Evolutionary conservation across 192 early-diverging fungal species (phyloP), one percentile per base, ranked within the genome.

Genomic region (Coemansia sp.): DNA sequence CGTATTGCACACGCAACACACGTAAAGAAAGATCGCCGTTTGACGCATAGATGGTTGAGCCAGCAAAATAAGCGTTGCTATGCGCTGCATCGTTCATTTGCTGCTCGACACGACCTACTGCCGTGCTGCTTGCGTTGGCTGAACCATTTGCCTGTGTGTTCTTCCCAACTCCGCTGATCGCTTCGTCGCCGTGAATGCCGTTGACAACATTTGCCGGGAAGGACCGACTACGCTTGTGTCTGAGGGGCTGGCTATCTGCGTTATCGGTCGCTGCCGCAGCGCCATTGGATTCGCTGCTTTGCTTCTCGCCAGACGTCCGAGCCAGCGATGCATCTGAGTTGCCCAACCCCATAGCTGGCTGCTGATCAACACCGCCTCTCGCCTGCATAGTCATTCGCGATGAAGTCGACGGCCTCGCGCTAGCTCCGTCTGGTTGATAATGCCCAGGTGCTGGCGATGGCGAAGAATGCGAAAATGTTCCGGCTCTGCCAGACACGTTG

Each of bases 181-280:
- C 46, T 26, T 55, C 59, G 29, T 31, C 67, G n/a, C 42, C 25
- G 31, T 68, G 64, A 4, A 69, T 23, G 8, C 62, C 51, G 16
- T 40, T 39, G 9, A 63, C 34, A 7, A 29, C 39, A 8, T 67
- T 63, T 15, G 73, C 60, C 7, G 79, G 79, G 66, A 81, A 76
- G 20, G 79, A 81, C 42, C 71, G 66, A 33, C 79, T 81, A 30
- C 79, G 73, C 71, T 81, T 81, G 39, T 81, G 74, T n/a, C 61
- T 53, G 55, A 81, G 66, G 1, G 51, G 73, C 39, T 57, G 28
- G 20, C 40, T 43, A 21, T 37, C 42, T 0, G 18, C 26, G 13
- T 31, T n/a, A 29, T 31, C 46, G 30, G 21, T 42, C 26, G 34
- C 60, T 37, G 18, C 61, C 10, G 48, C 33, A 48, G 16, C 30